Percentiles rank a stretch among this genome's conserved stretches.
Conservation (phyloP, 768 basidiomycete genomes). For the Tephrocybe sp. region DNA sequence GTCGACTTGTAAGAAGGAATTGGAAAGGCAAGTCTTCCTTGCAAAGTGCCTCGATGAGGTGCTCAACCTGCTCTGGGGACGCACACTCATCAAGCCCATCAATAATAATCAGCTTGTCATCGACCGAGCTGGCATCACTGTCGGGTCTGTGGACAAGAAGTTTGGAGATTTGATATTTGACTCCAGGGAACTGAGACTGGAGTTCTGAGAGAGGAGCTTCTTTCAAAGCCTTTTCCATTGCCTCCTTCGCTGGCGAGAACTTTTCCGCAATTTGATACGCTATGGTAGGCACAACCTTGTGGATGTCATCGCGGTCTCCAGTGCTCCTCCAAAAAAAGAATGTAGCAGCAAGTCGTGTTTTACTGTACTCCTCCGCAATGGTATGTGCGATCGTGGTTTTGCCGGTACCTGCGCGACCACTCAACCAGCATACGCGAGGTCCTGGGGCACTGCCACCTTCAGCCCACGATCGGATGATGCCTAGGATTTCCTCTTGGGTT, state of each 20-base stretch:
- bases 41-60: not conserved
- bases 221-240: not conserved
- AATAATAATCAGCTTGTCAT: not conserved
- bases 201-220: not conserved
- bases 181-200: not conserved
- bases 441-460: too few species aligned
- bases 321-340: conserved; percentile 4
- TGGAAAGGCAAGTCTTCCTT: not conserved
- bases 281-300: not conserved
- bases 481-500: too few species aligned
- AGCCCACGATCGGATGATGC: too few species aligned
- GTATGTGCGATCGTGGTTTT: conserved; percentile 5
- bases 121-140: not conserved
- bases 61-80: not conserved
- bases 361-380: not conserved
- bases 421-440: conserved; percentile 7
- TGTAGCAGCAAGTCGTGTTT: not conserved
- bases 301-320: not conserved
- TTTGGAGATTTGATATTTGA: not conserved
- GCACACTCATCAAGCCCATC: not conserved
- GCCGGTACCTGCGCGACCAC: conserved; percentile 4
- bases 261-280: not conserved
- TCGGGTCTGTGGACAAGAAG: not conserved
- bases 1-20: not conserved
- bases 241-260: not conserved